phyloP scores from a whole-genome alignment of 192 early-diverging fungal genomes.

The Podila epigama region DNA sequence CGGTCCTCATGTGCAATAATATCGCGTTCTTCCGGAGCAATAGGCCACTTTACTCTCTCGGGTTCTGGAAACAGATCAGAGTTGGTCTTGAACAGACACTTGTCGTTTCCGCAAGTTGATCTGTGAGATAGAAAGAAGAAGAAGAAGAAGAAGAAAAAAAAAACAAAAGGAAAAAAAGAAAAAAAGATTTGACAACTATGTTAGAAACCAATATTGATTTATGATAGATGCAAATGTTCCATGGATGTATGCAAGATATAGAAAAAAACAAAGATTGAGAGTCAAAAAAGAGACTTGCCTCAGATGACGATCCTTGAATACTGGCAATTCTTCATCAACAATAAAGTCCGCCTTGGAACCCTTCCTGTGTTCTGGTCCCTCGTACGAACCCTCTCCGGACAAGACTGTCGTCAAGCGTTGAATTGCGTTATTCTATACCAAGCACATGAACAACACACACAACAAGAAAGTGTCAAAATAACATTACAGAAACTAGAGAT shows the following conservation, averaged over 20 bases:
- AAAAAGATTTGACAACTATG: no score
- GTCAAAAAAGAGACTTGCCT: slow-evolving; percentile 13
- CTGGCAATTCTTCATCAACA: slow-evolving; percentile 54
- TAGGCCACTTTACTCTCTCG: slow-evolving; percentile 43
- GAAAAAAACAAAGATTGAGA: no score
- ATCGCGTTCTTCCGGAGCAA: slow-evolving; percentile 19
- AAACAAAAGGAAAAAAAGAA: no score
- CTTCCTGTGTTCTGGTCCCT: slow-evolving; percentile 50
- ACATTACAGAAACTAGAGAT: no score
- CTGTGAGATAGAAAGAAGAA: slow-evolving; percentile 5
- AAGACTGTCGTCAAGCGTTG: slow-evolving; percentile 26
- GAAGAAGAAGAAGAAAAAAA: background rate
- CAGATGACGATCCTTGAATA: slow-evolving; percentile 48
- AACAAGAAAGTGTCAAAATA: no score
- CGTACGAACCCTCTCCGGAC: slow-evolving; percentile 47
- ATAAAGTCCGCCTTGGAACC: slow-evolving; percentile 55
- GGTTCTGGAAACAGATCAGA: slow-evolving; percentile 58
- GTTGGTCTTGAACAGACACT: slow-evolving; percentile 62
- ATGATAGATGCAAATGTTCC: no score
- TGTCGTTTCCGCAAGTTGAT: slow-evolving; percentile 58
- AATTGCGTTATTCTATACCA: slow-evolving; percentile 34
- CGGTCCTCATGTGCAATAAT: slow-evolving; percentile 51
- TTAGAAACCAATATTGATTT: no score
- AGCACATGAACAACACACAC: no score
- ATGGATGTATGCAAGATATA: no score